Conservation (phyloP, 2,329 filamentous ascomycete genomes). For the Xylariaceae sp. region DNA sequence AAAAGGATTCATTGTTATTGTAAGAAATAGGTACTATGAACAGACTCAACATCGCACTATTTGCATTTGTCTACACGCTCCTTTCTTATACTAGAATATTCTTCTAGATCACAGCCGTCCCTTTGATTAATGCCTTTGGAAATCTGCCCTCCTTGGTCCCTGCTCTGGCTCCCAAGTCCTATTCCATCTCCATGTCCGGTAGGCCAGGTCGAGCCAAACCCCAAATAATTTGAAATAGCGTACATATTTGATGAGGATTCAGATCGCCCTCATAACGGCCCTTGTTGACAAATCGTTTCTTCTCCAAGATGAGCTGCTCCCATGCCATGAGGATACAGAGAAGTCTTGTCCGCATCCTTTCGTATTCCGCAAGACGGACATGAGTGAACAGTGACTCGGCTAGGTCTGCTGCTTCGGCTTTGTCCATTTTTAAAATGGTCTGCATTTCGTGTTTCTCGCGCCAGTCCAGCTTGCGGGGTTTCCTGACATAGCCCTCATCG, state of each 20-base stretch:
- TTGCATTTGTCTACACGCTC: too few relatives aligned
- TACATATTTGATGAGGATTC: not conserved
- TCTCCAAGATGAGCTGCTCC: not conserved
- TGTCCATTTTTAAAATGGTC: not conserved
- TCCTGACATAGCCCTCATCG: not conserved
- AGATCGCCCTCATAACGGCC: not conserved
- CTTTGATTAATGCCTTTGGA: too few relatives aligned
- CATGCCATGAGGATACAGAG: not conserved
- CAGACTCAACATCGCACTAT: too few relatives aligned
- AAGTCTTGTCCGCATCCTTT: not conserved
- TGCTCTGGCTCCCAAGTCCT: too few relatives aligned
- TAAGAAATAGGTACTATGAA: too few relatives aligned
- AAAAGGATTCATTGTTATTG: too few relatives aligned
- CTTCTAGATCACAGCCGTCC: too few relatives aligned
- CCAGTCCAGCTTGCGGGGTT: not conserved
- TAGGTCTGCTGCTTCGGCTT: not conserved
- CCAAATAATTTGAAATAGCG: not conserved
- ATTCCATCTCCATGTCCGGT: too few relatives aligned
- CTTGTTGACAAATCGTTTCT: not conserved
- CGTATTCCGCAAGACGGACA: not conserved
- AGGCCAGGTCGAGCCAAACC: not conserved
- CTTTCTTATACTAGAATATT: too few relatives aligned
- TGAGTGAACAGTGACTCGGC: not conserved
- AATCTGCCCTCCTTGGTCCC: too few relatives aligned
- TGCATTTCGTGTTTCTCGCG: not conserved